These are phyloP conservation scores for Paramyrothecium roridum DNA, from an alignment of 2,329 filamentous ascomycete species.

Conservation along the genomic window DNA sequence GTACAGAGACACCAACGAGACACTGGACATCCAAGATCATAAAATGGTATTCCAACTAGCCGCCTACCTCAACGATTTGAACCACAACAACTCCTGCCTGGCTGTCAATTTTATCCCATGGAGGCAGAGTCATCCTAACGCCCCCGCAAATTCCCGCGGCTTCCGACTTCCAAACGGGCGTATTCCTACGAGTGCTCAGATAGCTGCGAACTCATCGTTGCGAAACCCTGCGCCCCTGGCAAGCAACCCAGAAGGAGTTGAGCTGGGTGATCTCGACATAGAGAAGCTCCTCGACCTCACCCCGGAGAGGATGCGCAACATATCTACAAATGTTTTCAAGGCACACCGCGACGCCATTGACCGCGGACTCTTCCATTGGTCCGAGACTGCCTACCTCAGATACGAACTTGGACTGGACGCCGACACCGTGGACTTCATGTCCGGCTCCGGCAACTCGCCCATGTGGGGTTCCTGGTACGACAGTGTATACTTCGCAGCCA, in stretches of 20 bases:
- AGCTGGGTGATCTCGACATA: neutral
- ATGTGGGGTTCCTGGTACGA: constrained; percentile 23
- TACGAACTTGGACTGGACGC: constrained; percentile 27
- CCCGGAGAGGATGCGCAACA: constrained; percentile 14
- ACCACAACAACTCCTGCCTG: constrained; percentile 28
- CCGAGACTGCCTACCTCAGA: constrained; percentile 26
- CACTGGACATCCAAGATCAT: constrained; percentile 15
- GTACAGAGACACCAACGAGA: constrained; percentile 17
- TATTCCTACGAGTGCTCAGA: constrained; percentile 48
- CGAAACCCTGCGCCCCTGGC: neutral
- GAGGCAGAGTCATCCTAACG: constrained; percentile 54
- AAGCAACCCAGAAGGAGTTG: neutral
- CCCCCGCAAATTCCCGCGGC: constrained; percentile 44
- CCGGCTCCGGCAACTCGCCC: constrained; percentile 13
- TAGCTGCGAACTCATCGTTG: constrained; percentile 33
- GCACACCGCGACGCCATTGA: constrained; percentile 25
- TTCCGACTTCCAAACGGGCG: constrained; percentile 46
- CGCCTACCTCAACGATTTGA: constrained; percentile 20
- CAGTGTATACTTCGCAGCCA: constrained; percentile 19
- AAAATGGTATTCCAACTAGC: constrained; percentile 1
- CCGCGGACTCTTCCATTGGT: constrained; percentile 23
- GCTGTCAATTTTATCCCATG: constrained; percentile 61
- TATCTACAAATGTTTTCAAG: constrained; percentile 22
- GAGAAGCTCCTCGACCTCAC: constrained; percentile 7
- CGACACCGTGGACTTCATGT: constrained; percentile 33